Conservation (phyloP, 495 filamentous ascomycete genomes). For the Xylaria flabelliformis region DNA sequence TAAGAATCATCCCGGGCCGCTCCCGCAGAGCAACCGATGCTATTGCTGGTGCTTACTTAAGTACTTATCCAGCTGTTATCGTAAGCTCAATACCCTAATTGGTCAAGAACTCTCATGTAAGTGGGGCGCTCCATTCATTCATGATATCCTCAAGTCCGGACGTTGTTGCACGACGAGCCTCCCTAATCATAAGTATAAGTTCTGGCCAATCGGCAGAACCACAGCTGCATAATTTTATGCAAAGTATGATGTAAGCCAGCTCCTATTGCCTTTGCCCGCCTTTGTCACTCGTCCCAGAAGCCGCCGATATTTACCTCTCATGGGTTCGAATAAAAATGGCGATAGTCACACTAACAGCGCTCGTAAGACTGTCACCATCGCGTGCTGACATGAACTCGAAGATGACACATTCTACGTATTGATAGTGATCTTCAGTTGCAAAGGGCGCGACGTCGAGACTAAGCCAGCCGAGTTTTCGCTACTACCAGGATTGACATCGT, state of each 20-base stretch:
- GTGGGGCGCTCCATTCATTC: too few species aligned
- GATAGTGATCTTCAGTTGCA: constrained; percentile 2
- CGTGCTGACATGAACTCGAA: background rate
- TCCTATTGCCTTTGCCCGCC: too few species aligned
- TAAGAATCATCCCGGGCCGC: too few species aligned
- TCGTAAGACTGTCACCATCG: background rate
- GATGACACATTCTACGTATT: constrained; percentile 5
- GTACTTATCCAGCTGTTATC: too few species aligned
- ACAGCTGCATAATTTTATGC: background rate
- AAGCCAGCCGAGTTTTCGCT: constrained; percentile 62
- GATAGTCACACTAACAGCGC: background rate
- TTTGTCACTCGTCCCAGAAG: background rate
- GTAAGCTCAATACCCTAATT: too few species aligned
- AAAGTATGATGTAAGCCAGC: background rate
- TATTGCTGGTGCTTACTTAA: too few species aligned
- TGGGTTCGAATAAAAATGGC: background rate
- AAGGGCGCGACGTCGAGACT: constrained; percentile 35
- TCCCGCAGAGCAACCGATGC: too few species aligned
- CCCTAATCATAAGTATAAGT: background rate
- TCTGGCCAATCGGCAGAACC: background rate
- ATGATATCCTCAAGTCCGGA: background rate
- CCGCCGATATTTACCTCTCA: background rate
- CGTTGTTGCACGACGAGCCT: too few species aligned
- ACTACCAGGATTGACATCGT: constrained; percentile 48
- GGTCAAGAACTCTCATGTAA: too few species aligned